These are phyloP conservation scores for Sporothrix humicola DNA, from an alignment of 2,329 filamentous ascomycete species.

Conservation along the genomic window DNA sequence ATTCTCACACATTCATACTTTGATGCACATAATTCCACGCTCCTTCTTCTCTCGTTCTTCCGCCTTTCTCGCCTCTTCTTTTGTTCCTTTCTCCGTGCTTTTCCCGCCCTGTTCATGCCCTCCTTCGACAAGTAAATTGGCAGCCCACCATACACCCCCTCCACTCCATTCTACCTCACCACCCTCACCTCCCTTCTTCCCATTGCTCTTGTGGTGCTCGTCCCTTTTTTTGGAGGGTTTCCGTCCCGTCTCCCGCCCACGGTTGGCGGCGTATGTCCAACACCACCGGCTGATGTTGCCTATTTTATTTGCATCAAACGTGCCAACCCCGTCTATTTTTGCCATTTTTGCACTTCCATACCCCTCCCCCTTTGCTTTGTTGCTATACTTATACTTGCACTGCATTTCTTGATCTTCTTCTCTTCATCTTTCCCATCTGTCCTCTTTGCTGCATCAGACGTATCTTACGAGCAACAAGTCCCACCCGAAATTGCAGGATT, in stretches of 20 bases:
- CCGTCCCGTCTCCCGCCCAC: constrained; percentile 20
- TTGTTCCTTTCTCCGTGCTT: background rate
- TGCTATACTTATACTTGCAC: too few relatives aligned
- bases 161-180: background rate
- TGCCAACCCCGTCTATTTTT: constrained; percentile 11
- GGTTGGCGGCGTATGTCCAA: background rate
- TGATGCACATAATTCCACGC: background rate
- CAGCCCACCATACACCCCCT: background rate
- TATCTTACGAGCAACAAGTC: background rate
- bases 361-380: background rate
- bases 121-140: background rate
- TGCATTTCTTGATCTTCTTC: background rate
- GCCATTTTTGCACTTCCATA: constrained; percentile 3
- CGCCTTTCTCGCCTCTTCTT: background rate
- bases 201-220: background rate
- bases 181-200: background rate
- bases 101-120: background rate
- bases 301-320: background rate
- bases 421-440: background rate
- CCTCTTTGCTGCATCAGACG: background rate
- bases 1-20: background rate
- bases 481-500: constrained; percentile 24
- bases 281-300: constrained; percentile 26
- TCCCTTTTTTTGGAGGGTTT: background rate
- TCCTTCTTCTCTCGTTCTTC: background rate